Conservation (phyloP, 768 basidiomycete genomes). For the Naematelia aurantialba region DNA sequence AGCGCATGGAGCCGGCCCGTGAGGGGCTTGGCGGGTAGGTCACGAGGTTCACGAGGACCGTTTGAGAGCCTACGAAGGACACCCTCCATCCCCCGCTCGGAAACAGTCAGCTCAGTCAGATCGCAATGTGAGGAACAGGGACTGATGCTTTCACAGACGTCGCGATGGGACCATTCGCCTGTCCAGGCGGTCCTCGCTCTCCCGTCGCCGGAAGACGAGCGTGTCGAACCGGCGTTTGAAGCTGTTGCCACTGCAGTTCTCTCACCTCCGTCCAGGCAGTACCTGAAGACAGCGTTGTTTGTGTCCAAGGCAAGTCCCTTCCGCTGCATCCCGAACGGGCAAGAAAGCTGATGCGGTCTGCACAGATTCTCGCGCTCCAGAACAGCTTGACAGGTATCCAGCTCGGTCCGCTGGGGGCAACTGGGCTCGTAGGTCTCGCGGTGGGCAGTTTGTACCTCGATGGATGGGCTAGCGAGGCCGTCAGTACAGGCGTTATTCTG, state of each 20-base stretch:
- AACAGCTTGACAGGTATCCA: neutral
- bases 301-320: neutral
- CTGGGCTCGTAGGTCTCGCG: neutral
- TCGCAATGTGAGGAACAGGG: neutral
- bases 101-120: neutral
- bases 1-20: neutral
- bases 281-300: neutral
- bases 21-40: neutral
- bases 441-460: neutral
- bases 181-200: constrained; percentile 18
- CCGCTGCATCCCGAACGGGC: neutral
- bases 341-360: neutral
- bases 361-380: neutral
- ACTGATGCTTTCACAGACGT: neutral
- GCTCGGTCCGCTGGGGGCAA: neutral
- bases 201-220: constrained; percentile 16
- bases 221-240: neutral
- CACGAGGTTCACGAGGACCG: neutral
- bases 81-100: neutral
- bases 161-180: constrained; percentile 9
- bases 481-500: neutral
- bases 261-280: neutral
- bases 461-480: neutral
- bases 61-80: neutral
- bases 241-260: neutral